phyloP scores from a whole-genome alignment of 352 stramenopile genomes.

The Pythium sp. region DNA sequence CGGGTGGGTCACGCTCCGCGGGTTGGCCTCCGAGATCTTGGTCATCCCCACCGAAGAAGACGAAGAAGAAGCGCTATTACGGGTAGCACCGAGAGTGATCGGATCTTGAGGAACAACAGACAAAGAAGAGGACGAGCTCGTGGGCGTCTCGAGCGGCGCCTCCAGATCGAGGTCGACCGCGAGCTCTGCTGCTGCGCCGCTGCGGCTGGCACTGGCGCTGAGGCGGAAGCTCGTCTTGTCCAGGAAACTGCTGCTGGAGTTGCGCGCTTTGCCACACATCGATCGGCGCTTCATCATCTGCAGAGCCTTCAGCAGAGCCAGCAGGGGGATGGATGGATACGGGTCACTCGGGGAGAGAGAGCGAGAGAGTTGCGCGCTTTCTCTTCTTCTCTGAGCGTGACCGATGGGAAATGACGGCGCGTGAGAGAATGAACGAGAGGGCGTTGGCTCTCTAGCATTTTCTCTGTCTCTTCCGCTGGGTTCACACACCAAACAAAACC shows the following conservation, averaged over 20 bases:
- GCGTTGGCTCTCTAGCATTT: neutral
- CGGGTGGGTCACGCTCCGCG: slow-evolving; percentile 10
- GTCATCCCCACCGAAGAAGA: neutral
- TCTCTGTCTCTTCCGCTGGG: neutral
- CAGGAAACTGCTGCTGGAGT: neutral
- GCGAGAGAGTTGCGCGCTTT: too few relatives aligned
- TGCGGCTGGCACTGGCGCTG: neutral
- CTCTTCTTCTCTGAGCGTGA: neutral
- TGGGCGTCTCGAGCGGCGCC: slow-evolving; percentile 8
- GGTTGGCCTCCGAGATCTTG: slow-evolving; percentile 13
- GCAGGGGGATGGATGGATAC: too few relatives aligned
- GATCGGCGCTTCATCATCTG: neutral
- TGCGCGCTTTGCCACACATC: neutral
- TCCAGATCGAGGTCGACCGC: neutral
- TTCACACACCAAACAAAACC: too few relatives aligned
- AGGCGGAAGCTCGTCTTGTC: neutral
- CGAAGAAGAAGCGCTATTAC: too few relatives aligned
- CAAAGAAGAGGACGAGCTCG: neutral
- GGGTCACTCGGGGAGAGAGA: too few relatives aligned
- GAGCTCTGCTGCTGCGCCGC: neutral
- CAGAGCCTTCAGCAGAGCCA: too few relatives aligned
- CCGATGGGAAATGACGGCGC: slow-evolving; percentile 7
- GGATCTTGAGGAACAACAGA: too few relatives aligned
- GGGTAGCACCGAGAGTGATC: too few relatives aligned
- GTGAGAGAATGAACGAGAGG: neutral